Percentiles rank a stretch among this genome's conserved stretches.
Evolutionary conservation across 2,329 filamentous ascomycete species (phyloP).

Genomic region (Bipolaris bicolor): DNA sequence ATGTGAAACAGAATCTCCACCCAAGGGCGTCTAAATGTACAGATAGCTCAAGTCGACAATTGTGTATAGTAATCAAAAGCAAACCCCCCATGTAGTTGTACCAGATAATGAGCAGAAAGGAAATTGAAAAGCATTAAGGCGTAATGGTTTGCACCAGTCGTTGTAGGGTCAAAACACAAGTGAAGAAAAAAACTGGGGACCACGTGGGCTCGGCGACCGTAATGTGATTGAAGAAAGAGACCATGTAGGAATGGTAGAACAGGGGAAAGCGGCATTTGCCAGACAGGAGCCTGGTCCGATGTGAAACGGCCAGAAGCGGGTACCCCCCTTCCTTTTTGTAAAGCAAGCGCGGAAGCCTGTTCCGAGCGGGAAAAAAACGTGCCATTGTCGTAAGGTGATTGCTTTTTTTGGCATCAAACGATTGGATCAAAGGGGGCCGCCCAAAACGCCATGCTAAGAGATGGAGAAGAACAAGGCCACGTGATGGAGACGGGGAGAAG

Average conservation of each 20-base stretch:
- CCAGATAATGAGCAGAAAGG: constrained; percentile 26
- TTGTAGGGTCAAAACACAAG: constrained; percentile 19
- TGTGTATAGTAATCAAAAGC: constrained; percentile 9
- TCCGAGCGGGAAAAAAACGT: constrained; percentile 27
- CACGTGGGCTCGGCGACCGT: constrained; percentile 6
- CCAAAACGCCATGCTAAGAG: constrained; percentile 49
- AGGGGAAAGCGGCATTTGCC: constrained; percentile 2
- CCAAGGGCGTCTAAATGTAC: constrained; percentile 23
- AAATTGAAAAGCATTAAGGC: constrained; percentile 29
- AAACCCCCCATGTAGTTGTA: constrained; percentile 19
- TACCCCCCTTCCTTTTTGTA: constrained; percentile 41
- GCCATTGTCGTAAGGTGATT: constrained; percentile 30
- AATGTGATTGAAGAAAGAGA: constrained; percentile 22
- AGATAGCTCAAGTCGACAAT: constrained; percentile 20
- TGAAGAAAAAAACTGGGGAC: not conserved
- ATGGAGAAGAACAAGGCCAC: constrained; percentile 24
- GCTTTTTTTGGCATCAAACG: constrained; percentile 25
- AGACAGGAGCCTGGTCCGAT: constrained; percentile 30
- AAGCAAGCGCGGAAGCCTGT: constrained; percentile 27
- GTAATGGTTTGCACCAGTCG: constrained; percentile 21
- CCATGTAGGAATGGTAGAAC: constrained; percentile 1
- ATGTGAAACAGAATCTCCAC: constrained; percentile 31
- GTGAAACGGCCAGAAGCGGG: constrained; percentile 38
- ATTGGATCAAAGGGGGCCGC: constrained; percentile 28
- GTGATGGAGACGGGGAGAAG: constrained; percentile 22